These are phyloP conservation scores for Graphilbum fragrans DNA, from an alignment of 2,329 filamentous ascomycete species.

Conservation along the genomic window DNA sequence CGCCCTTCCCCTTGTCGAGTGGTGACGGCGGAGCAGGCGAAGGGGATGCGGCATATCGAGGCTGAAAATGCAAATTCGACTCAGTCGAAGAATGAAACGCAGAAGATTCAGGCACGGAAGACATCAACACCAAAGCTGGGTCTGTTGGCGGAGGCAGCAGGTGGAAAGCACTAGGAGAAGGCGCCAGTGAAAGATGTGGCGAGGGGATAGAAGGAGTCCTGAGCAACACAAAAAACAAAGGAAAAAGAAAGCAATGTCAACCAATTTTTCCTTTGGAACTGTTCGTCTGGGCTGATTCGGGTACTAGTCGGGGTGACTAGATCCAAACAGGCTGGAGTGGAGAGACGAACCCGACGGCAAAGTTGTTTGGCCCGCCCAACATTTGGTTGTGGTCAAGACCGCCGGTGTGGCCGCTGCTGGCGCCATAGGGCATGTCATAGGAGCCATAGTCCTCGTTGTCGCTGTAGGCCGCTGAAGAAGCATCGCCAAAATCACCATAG, in stretches of 20 bases:
- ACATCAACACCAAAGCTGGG: slow-evolving; percentile 20
- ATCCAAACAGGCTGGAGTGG: slow-evolving; percentile 51
- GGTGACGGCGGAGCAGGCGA: slow-evolving; percentile 21
- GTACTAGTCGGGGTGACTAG: slow-evolving; percentile 25
- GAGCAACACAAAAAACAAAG: slow-evolving; percentile 20
- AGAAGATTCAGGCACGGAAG: slow-evolving; percentile 16
- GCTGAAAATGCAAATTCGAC: slow-evolving; percentile 17
- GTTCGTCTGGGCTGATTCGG: slow-evolving; percentile 2
- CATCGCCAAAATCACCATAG: slow-evolving; percentile 26
- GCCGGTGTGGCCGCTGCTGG: slow-evolving; percentile 8
- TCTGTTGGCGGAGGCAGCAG: slow-evolving; percentile 28
- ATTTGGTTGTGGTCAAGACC: slow-evolving; percentile 28
- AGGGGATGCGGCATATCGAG: slow-evolving; percentile 24
- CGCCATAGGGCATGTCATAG: slow-evolving; percentile 34
- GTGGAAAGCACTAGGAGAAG: slow-evolving; percentile 16
- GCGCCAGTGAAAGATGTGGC: slow-evolving; percentile 5
- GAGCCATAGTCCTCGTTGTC: slow-evolving; percentile 44
- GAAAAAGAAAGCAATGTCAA: slow-evolving; percentile 34
- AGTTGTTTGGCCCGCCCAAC: slow-evolving; percentile 32
- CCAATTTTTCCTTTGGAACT: slow-evolving; percentile 26
- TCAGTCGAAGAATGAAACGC: slow-evolving; percentile 29
- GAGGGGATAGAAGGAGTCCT: slow-evolving; percentile 7
- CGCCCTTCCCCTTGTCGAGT: slow-evolving; percentile 23
- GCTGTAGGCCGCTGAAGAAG: slow-evolving; percentile 46
- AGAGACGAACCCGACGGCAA: slow-evolving; percentile 49